These are phyloP conservation scores for Punctularia strigosozonata DNA, from an alignment of 768 basidiomycete genomes.

Conservation along the genomic window DNA sequence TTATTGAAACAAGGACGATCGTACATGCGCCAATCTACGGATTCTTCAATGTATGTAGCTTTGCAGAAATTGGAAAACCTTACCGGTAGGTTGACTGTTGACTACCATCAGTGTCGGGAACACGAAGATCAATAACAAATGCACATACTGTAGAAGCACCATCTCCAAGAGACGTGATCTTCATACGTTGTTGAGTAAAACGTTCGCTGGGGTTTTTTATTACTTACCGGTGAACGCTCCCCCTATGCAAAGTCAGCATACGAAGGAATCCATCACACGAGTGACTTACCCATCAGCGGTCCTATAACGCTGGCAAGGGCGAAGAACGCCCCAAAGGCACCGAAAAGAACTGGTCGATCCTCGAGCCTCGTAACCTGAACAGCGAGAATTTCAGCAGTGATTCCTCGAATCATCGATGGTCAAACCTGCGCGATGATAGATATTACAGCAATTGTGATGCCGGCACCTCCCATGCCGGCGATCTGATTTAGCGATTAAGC, in stretches of 20 bases:
- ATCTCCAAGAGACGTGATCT: slow-evolving; percentile 23
- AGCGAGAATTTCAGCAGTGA: slow-evolving; percentile 6
- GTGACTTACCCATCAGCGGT: slow-evolving; percentile 12
- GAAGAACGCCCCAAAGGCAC: slow-evolving; percentile 26
- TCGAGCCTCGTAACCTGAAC: slow-evolving; percentile 15
- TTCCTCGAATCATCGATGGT: slow-evolving; percentile 7
- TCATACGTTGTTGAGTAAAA: background rate
- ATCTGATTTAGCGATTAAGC: background rate
- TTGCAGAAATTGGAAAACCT: slow-evolving; percentile 17
- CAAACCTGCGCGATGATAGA: background rate
- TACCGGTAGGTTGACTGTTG: slow-evolving; percentile 7
- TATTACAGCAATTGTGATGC: slow-evolving; percentile 7
- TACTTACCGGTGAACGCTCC: slow-evolving; percentile 21
- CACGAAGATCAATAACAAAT: no score
- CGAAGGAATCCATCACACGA: background rate
- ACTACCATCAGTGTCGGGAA: background rate
- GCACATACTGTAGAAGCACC: slow-evolving; percentile 17
- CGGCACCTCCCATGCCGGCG: slow-evolving; percentile 30
- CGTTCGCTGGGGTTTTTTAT: background rate
- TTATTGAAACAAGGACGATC: no score
- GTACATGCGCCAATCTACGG: no score
- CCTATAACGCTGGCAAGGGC: slow-evolving; percentile 18
- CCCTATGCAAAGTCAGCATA: slow-evolving; percentile 10
- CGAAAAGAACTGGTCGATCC: slow-evolving; percentile 24
- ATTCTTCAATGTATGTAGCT: no score